Base-by-base conservation (phyloP, 2,329 filamentous ascomycete genomes). In the Penicillium sp. region DNA sequence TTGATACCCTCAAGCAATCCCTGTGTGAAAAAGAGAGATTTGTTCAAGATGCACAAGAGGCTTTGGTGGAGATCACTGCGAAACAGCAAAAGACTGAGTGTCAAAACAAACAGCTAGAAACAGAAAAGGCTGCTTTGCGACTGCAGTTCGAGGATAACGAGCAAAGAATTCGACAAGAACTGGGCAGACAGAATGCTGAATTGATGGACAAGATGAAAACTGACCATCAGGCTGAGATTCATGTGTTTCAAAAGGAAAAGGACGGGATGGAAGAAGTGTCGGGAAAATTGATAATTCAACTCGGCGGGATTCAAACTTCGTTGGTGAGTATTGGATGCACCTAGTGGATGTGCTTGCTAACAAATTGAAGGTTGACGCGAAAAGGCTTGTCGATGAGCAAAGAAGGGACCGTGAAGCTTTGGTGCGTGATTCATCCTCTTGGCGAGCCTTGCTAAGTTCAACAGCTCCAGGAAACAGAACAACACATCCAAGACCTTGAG, bases 171-270 rank as follows among this genome's bases (percentile, higher is more conserved):
- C 65, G 67, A 20, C 64, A 70, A 33, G 69, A 73, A 55, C 27
- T 72, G 53, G 64, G 61, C 20, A 63, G 70, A 59, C 73, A 71
- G 41, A 67, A 67, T 49, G 47, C 63, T 15, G 51, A 60, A n/a
- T 55, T 63, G 6, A 67, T 64, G 41, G 67, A 71, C 15, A 61
- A 69, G 42, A 62, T 61, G 42, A 67, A 55, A 44, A 18, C 11
- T 27, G 25, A 51, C 4, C 43, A 57, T n/a, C 20, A 54, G 31
- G 25, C 27, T 22, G 12, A 50, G 12, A 4, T 41, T 11, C 9
- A 45, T 3, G 23, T 4, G 14, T 44, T 71, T 3, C 52, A 62
- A 37, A 60, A 59, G 9, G 68, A 70, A 45, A 75, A 70, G 40
- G 8, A 45, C 11, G 52, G 57, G 1, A 27, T 68, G 11, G 61